Conservation (phyloP, 306 rosid species). For the Pyrus bretschneideri region DNA sequence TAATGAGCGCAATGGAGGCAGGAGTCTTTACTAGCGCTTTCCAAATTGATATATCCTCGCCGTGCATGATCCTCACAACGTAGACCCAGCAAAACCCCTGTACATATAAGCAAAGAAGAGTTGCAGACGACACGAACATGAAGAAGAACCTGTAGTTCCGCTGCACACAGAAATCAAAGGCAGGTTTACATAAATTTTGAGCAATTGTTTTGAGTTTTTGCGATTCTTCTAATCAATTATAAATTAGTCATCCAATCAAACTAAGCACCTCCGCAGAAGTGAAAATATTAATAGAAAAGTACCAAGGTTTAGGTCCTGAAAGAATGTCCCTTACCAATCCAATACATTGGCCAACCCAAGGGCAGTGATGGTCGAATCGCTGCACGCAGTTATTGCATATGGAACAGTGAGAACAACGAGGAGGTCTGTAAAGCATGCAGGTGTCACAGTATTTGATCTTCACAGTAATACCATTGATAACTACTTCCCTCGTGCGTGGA, state of each 20-base stretch:
- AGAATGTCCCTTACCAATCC: conserved; percentile 19
- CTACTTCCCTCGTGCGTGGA: conserved; percentile 22
- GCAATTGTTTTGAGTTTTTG: neutral
- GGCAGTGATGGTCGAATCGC: conserved; percentile 36
- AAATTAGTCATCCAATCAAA: neutral
- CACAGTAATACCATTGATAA: conserved; percentile 24
- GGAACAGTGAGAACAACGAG: conserved; percentile 38
- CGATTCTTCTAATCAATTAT: neutral
- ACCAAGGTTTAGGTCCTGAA: neutral
- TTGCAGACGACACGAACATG: conserved; percentile 51
- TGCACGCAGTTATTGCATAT: conserved; percentile 33
- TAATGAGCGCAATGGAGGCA: conserved; percentile 51
- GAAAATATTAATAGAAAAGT: neutral
- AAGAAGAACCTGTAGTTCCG: conserved; percentile 72
- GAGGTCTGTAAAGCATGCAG: conserved; percentile 37
- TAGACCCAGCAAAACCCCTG: conserved; percentile 79
- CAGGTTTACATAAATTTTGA: neutral
- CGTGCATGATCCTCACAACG: conserved; percentile 44
- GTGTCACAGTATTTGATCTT: conserved; percentile 35
- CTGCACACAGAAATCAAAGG: conserved; percentile 31
- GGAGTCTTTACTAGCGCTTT: conserved; percentile 64
- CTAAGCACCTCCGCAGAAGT: neutral
- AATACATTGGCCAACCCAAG: conserved; percentile 40
- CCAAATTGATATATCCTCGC: conserved; percentile 50
- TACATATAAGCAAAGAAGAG: conserved; percentile 56